A percentile compares a stretch with the other conserved stretches of the same genome.
Conservation (phyloP, 345 rosid genomes). For the Gossypium raimondii region DNA sequence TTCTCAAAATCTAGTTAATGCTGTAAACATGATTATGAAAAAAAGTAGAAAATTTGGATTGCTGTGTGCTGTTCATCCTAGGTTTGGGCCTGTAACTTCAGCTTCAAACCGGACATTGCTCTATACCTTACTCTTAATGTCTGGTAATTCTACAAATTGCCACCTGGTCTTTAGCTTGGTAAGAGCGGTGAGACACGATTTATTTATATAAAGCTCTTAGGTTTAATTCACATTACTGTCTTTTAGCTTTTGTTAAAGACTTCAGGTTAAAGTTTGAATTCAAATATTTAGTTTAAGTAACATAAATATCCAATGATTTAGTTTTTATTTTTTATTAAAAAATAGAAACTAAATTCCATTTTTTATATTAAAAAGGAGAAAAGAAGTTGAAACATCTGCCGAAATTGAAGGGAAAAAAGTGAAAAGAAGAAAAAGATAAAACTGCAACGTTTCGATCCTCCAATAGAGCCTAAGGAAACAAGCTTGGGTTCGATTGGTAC, state of each 20-base stretch:
- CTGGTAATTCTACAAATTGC: background rate
- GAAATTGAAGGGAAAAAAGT: background rate
- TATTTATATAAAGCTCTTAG: background rate
- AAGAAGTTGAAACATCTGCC: background rate
- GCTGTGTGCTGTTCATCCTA: too few species aligned
- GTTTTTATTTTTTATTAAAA: too few species aligned
- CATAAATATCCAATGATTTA: too few species aligned
- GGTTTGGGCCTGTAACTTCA: background rate
- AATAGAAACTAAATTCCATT: too few species aligned
- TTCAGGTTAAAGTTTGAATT: too few species aligned
- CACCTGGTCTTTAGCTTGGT: background rate
- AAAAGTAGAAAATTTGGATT: too few species aligned
- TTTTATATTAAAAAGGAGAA: too few species aligned
- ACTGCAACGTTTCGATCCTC: background rate
- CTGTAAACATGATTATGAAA: too few species aligned
- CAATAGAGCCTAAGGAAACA: background rate
- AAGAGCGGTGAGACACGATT: background rate
- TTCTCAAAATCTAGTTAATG: background rate
- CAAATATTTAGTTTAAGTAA: too few species aligned
- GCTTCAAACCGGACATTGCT: background rate
- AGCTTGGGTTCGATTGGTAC: constrained; percentile 8
- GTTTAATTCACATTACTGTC: too few species aligned
- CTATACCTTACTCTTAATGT: too few species aligned
- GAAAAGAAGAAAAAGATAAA: background rate
- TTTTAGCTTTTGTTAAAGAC: too few species aligned